Percentiles rank a stretch among this genome's conserved stretches.
Conservation (phyloP, 768 basidiomycete genomes). For the Suillus alpinus region DNA sequence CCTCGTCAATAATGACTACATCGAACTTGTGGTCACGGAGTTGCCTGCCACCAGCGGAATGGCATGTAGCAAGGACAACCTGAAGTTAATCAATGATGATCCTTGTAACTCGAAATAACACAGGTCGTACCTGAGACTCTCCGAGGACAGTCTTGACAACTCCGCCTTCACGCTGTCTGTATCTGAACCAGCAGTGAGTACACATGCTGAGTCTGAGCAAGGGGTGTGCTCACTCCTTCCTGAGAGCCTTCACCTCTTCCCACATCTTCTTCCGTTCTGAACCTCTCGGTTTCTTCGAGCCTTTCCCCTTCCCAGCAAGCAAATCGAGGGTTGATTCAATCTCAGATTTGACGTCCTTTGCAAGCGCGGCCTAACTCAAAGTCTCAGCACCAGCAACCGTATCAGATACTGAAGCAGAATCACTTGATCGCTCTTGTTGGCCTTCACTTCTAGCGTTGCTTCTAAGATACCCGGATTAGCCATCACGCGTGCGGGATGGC, state of each 20-base stretch:
- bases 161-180: slow-evolving; percentile 83
- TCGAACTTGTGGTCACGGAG: slow-evolving; percentile 80
- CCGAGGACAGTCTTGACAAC: slow-evolving; percentile 79
- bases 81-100: slow-evolving; percentile 21
- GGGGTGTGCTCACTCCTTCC: slow-evolving; percentile 72
- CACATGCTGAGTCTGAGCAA: background rate
- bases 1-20: slow-evolving; percentile 95
- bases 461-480: slow-evolving; percentile 63
- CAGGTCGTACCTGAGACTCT: slow-evolving; percentile 61
- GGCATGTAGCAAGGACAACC: slow-evolving; percentile 92
- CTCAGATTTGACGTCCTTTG: slow-evolving; percentile 87
- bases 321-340: slow-evolving; percentile 64
- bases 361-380: slow-evolving; percentile 64
- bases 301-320: slow-evolving; percentile 70
- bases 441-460: slow-evolving; percentile 70
- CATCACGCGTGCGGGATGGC: slow-evolving; percentile 94
- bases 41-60: slow-evolving; percentile 86
- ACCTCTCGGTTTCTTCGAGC: slow-evolving; percentile 68
- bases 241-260: slow-evolving; percentile 80
- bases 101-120: background rate
- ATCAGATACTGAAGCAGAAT: background rate
- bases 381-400: background rate
- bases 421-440: slow-evolving; percentile 70
- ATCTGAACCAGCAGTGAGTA: slow-evolving; percentile 43
- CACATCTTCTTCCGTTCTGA: slow-evolving; percentile 80